These are phyloP conservation scores for Fusarium tricinctum DNA, from an alignment of 2,329 filamentous ascomycete species.

Conservation along the genomic window DNA sequence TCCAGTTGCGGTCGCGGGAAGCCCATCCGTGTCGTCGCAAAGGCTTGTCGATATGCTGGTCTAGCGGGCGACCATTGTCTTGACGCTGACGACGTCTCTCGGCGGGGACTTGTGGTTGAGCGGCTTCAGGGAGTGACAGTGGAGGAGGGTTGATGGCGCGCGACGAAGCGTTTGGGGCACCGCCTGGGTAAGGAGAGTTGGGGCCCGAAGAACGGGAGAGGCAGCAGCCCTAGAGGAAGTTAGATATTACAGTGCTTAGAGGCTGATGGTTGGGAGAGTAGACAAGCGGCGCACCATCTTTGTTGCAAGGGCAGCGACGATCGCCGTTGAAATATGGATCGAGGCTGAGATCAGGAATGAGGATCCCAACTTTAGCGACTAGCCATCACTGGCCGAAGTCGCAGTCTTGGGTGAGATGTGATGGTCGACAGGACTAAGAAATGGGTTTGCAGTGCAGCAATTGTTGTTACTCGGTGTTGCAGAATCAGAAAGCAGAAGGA, in stretches of 20 bases:
- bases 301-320: constrained; percentile 22
- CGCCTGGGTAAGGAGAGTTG: constrained; percentile 68
- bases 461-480: neutral
- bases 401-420: constrained; percentile 19
- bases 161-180: constrained; percentile 64
- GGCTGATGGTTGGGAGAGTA: neutral
- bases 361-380: constrained; percentile 38
- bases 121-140: constrained; percentile 52
- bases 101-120: constrained; percentile 41
- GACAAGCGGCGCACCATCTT: constrained; percentile 41
- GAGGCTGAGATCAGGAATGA: constrained; percentile 33
- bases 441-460: neutral
- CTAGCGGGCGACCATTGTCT: constrained; percentile 58
- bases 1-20: constrained; percentile 76
- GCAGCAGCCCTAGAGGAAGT: constrained; percentile 66
- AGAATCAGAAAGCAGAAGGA: neutral
- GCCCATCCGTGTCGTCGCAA: constrained; percentile 76
- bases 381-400: constrained; percentile 42
- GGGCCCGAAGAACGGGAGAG: constrained; percentile 66
- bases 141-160: constrained; percentile 66
- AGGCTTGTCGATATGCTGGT: constrained; percentile 78
- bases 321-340: constrained; percentile 30
- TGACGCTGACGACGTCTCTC: constrained; percentile 55
- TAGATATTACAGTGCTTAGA: constrained; percentile 22
- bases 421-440: neutral